Evolutionary conservation across 352 stramenopile species (phyloP), one percentile per base, ranked within the genome.

Genomic region (Aphanomyces cochlioides): DNA sequence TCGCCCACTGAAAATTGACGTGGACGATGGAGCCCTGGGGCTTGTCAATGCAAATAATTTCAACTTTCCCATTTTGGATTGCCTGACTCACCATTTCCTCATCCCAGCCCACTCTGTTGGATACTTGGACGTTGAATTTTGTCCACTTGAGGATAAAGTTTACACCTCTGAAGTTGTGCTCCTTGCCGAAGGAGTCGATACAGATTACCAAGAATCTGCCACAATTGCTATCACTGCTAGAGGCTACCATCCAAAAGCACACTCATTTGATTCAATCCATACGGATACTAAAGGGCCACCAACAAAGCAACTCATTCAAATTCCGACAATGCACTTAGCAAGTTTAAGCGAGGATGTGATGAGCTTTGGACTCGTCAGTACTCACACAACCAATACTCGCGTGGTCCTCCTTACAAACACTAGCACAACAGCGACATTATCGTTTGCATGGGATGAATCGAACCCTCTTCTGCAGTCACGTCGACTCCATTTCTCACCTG

Each of bases 61-160:
- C 59, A 76, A 64, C 21, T 92, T 85, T 56, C 79, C 77, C 1
- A 78, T 92, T 66, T 72, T 94, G 1, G 73, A 71, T 0, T 92
- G 87, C 68, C 57, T 65, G 40, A 82, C 73, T 34, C 78, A 69
- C 17, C 83, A 79, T 7, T 77, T 89, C 63, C 85, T 90, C 64
- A 76, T 94, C 8, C 76, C 83, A 6, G 77, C 84, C 0, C 78
- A 81, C 19, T 88, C 82, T 59, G 88, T 78, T 0, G 76, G 83
- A 41, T 89, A 82, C 37, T 59, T 94, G 4, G 83, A 94, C 34
- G 73, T 94, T 15, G 82, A 88, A 72, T 94, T 94, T 67, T 89
- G 84, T 50, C 87, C 87, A 19, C 80, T 92, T 47, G 79, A 90
- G 74, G 67, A 77, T 57, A 79, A 78, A 57, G 80, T 73, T 1